These are phyloP conservation scores for Aspergillus udagawae DNA, from an alignment of 2,329 filamentous ascomycete species.

Conservation along the genomic window DNA sequence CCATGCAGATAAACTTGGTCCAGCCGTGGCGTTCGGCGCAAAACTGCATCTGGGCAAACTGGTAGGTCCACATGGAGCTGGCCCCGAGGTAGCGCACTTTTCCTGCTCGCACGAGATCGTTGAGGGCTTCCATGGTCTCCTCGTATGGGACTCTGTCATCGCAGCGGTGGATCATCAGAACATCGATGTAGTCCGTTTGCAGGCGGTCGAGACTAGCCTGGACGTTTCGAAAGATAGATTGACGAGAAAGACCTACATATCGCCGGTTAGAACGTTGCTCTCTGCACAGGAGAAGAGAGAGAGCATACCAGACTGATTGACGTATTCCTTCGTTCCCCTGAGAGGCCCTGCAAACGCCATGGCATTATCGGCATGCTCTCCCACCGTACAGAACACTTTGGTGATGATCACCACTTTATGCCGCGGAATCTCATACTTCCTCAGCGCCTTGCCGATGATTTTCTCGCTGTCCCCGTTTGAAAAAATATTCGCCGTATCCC, in stretches of 20 bases:
- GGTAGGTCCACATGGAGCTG: conserved; percentile 6
- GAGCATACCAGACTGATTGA: conserved; percentile 6
- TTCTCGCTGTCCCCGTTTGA: conserved; percentile 58
- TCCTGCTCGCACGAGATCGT: conserved; percentile 32
- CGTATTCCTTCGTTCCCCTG: not conserved
- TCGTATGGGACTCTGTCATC: conserved; percentile 39
- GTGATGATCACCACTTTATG: conserved; percentile 20
- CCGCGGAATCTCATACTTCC: conserved; percentile 16
- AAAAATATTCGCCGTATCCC: conserved; percentile 15
- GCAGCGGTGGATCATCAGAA: conserved; percentile 1
- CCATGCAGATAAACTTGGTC: conserved; percentile 59
- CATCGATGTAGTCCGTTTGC: conserved; percentile 22
- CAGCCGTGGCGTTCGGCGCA: conserved; percentile 47
- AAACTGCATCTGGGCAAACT: conserved; percentile 1
- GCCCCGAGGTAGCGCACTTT: conserved; percentile 34
- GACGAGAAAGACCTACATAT: conserved; percentile 28
- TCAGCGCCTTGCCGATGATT: conserved; percentile 57
- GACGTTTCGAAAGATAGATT: conserved; percentile 40
- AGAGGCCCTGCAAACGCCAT: no score
- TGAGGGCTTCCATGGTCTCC: conserved; percentile 45
- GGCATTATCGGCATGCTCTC: conserved; percentile 7
- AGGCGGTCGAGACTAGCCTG: conserved; percentile 41
- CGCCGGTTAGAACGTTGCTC: not conserved
- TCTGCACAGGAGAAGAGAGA: no score
- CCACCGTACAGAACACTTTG: conserved; percentile 16